Evolutionary conservation across 2,329 filamentous ascomycete genomes (phyloP).

Genomic region (Aurifilum marmelostoma): DNA sequence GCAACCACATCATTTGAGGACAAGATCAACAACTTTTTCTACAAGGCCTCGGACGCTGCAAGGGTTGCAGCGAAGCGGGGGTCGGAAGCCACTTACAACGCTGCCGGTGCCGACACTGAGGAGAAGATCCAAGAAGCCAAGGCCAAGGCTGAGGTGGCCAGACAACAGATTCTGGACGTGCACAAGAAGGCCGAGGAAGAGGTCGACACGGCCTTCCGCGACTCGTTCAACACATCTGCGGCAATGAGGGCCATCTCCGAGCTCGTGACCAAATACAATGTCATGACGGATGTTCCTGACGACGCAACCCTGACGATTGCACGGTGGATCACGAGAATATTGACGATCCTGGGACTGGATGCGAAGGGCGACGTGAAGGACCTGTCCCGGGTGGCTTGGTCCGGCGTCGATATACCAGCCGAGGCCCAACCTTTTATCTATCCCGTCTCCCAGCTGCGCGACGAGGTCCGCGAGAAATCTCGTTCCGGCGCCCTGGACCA

Average conservation of each 20-base stretch:
- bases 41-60: slow-evolving; percentile 38
- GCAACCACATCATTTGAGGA: slow-evolving; percentile 66
- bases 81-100: slow-evolving; percentile 8
- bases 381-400: slow-evolving; percentile 60
- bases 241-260: slow-evolving; percentile 66
- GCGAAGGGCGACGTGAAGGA: slow-evolving; percentile 43
- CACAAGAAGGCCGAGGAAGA: slow-evolving; percentile 58
- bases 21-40: slow-evolving; percentile 57
- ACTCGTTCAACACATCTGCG: slow-evolving; percentile 70
- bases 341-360: slow-evolving; percentile 68
- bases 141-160: slow-evolving; percentile 27
- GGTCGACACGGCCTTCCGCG: slow-evolving; percentile 64
- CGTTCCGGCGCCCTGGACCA: slow-evolving; percentile 45
- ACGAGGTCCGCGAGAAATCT: slow-evolving; percentile 39
- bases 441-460: slow-evolving; percentile 49
- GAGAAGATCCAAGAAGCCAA: slow-evolving; percentile 28
- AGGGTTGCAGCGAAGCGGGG: slow-evolving; percentile 15
- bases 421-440: slow-evolving; percentile 63
- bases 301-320: slow-evolving; percentile 44
- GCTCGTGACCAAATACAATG: slow-evolving; percentile 68
- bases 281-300: slow-evolving; percentile 33
- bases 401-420: slow-evolving; percentile 64
- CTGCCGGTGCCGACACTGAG: slow-evolving; percentile 10
- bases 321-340: slow-evolving; percentile 66
- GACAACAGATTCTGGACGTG: slow-evolving; percentile 44